phyloP scores from a whole-genome alignment of 2,329 filamentous ascomycete species.

The Verticillium zaregamsianum region DNA sequence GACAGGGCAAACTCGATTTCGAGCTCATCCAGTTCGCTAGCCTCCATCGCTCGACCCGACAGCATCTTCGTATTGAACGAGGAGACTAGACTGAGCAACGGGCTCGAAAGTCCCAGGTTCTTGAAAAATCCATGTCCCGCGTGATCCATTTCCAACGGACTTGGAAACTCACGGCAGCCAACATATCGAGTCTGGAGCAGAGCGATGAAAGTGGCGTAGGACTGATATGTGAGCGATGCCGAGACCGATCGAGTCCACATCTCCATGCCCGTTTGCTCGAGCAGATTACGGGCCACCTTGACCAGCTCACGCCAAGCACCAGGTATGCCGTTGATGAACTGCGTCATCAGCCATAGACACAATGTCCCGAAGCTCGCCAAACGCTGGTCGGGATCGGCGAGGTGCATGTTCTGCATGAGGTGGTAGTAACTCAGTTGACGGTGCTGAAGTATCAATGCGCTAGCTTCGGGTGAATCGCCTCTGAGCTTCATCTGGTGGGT shows the following conservation, averaged over 20 bases:
- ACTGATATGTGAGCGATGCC: constrained; percentile 1
- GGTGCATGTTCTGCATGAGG: constrained; percentile 2
- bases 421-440: constrained; percentile 3
- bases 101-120: background rate
- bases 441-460: background rate
- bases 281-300: constrained; percentile 2
- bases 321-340: constrained; percentile 5
- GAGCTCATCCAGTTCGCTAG: background rate
- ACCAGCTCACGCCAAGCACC: constrained; percentile 6
- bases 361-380: constrained; percentile 4
- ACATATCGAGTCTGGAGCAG: background rate
- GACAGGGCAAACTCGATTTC: constrained; percentile 1
- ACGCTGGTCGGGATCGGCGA: background rate
- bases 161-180: background rate
- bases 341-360: constrained; percentile 3
- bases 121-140: background rate
- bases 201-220: background rate
- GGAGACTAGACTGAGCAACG: background rate
- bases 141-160: background rate
- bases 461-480: background rate
- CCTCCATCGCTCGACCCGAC: background rate
- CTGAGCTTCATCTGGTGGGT: constrained; percentile 3
- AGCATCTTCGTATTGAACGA: background rate
- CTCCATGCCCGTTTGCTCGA: background rate
- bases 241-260: background rate